These are phyloP conservation scores for Durusdinium trenchii DNA, from an alignment of 73 alveolate genomes.

Conservation along the genomic window DNA sequence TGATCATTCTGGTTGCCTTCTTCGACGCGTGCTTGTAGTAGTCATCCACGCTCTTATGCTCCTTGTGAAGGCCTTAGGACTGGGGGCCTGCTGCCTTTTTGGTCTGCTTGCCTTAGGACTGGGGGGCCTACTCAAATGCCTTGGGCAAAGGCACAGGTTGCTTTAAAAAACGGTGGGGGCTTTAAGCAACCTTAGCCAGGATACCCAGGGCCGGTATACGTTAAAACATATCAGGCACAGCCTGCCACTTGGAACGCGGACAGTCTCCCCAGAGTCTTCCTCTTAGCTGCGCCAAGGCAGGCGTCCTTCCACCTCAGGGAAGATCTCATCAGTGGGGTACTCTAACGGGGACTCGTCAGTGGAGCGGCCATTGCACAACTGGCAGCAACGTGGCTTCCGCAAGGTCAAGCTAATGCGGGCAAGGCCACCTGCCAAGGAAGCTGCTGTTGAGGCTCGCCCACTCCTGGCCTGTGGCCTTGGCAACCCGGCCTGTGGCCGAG, in stretches of 20 bases:
- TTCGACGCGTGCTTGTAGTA: constrained; percentile 3
- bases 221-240: constrained; percentile 13
- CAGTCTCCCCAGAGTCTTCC: neutral
- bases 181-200: neutral
- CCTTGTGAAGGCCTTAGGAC: constrained; percentile 17
- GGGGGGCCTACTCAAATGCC: no score
- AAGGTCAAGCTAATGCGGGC: neutral
- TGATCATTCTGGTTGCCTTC: neutral
- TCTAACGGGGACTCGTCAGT: neutral
- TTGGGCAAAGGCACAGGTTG: no score
- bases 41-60: neutral
- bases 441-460: no score
- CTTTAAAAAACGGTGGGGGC: neutral
- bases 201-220: constrained; percentile 26
- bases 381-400: neutral
- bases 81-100: no score
- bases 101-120: no score
- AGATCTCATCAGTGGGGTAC: no score
- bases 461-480: no score
- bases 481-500: no score
- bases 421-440: no score
- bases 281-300: constrained; percentile 36
- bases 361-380: neutral
- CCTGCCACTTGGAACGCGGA: constrained; percentile 22
- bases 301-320: no score